phyloP scores from a whole-genome alignment of 352 stramenopile genomes.

The Pythium aristosporum region DNA sequence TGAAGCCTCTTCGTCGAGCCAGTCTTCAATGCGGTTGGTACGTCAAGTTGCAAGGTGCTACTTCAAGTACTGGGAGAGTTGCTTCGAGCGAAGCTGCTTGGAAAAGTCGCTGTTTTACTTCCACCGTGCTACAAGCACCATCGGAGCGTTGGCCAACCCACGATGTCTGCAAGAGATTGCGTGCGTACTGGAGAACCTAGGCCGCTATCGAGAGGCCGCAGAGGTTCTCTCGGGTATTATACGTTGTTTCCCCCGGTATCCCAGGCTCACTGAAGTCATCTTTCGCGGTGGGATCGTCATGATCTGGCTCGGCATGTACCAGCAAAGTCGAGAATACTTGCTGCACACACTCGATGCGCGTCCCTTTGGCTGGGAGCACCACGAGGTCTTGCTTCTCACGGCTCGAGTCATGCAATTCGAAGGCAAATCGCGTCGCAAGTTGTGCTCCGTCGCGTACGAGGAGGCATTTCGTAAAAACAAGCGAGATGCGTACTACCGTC shows the following conservation, averaged over 20 bases:
- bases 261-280: constrained; percentile 48
- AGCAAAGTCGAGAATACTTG: constrained; percentile 67
- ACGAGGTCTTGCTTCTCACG: constrained; percentile 63
- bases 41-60: constrained; percentile 49
- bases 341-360: constrained; percentile 53
- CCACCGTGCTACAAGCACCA: constrained; percentile 41
- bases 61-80: constrained; percentile 35
- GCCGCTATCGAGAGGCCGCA: constrained; percentile 43
- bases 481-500: constrained; percentile 24
- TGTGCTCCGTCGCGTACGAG: constrained; percentile 66
- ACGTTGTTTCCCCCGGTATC: constrained; percentile 56
- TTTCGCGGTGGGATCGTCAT: constrained; percentile 69
- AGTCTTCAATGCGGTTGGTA: constrained; percentile 30
- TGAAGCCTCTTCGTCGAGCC: constrained; percentile 19
- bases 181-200: constrained; percentile 39
- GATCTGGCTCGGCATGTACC: constrained; percentile 54
- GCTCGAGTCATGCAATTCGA: constrained; percentile 62
- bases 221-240: constrained; percentile 61
- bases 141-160: constrained; percentile 49
- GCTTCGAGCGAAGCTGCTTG: constrained; percentile 33
- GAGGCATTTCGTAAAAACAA: constrained; percentile 59
- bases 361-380: constrained; percentile 46
- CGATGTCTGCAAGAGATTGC: constrained; percentile 65
- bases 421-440: constrained; percentile 31
- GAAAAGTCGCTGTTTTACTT: constrained; percentile 51